Evolutionary conservation across 306 rosid species (phyloP).

Genomic region (Hippophae rhamnoides): DNA sequence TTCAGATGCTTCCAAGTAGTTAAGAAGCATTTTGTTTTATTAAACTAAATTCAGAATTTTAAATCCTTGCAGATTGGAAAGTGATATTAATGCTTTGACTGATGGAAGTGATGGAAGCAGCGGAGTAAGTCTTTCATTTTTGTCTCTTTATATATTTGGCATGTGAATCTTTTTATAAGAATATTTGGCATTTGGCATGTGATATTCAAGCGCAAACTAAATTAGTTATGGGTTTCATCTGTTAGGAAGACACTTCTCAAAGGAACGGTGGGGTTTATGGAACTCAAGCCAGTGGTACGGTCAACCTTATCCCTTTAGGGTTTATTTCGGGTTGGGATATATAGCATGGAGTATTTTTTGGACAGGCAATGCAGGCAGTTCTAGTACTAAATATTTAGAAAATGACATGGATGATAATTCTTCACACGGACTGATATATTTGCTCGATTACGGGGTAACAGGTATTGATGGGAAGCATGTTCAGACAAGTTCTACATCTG

Average conservation of each 20-base stretch:
- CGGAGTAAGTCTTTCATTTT: slow-evolving; percentile 1
- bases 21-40: neutral
- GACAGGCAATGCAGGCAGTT: neutral
- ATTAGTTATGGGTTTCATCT: neutral
- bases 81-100: slow-evolving; percentile 3
- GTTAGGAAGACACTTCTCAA: slow-evolving; percentile 15
- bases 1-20: slow-evolving; percentile 1
- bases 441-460: slow-evolving; percentile 4
- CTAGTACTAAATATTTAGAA: neutral
- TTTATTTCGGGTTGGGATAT: neutral
- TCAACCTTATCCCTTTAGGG: neutral
- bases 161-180: too few species aligned
- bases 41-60: slow-evolving; percentile 7
- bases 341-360: neutral
- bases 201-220: neutral
- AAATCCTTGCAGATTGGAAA: slow-evolving; percentile 8
- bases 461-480: slow-evolving; percentile 2
- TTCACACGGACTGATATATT: slow-evolving; percentile 3
- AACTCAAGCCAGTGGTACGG: slow-evolving; percentile 18
- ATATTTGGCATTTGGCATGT: neutral
- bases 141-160: neutral
- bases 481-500: slow-evolving; percentile 9
- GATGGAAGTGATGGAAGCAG: slow-evolving; percentile 15
- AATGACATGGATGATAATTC: neutral
- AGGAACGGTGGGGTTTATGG: slow-evolving; percentile 10